Base-by-base conservation (phyloP, 1,139 yeast species). In the Yamadazyma atmosphaerica region DNA sequence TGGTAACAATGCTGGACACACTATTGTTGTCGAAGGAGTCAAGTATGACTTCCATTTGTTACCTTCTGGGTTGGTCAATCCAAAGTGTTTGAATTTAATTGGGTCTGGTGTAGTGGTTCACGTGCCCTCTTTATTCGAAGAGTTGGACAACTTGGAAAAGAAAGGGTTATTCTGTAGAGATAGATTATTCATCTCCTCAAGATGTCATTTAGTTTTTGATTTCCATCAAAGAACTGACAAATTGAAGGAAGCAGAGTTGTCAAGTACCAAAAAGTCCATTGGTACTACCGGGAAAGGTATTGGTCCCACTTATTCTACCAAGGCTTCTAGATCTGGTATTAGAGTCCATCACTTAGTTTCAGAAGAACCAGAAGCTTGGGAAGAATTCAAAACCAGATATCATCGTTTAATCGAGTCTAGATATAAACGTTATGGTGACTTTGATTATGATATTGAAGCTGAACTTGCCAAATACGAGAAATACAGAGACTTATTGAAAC, bases 221-320 rank as follows among this genome's bases (percentile, higher is more conserved):
- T 90, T 92, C 81, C 98, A 92, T 68, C 98, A 92, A 70, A 80
- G 94, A 61, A 88, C 95, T 37, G 99, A 92, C 61, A 92, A 90
- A 56, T 77, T 92, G 58, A 87, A 95, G 67, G 99, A 92, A 67
- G 84, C 86, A 38, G 98, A 92, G 65, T 77, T 94, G 41, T 82
- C 92, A 24, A 74, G 78, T 45, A 83, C 83, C 61, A 88, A 88
- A 62, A 89, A 88, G 68, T 82, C 95, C 33, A 92, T 92, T 57
- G 99, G 99, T 54, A 92, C 99, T 48, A 92, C 99, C 36, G 97
- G 98, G 59, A 92, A 94, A 65, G 99, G 99, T 67, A 92, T 92
- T 58, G 99, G 99, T 42, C 99, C 99, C 53, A 85, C 98, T 33
- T 92, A 92, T 65, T 84, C 97, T 32, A 89, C 98, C 52, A 92